A percentile compares a stretch with the other conserved stretches of the same genome.
Evolutionary conservation across 2,329 filamentous ascomycete species (phyloP).

Genomic region (Dichotomopilus funicola): DNA sequence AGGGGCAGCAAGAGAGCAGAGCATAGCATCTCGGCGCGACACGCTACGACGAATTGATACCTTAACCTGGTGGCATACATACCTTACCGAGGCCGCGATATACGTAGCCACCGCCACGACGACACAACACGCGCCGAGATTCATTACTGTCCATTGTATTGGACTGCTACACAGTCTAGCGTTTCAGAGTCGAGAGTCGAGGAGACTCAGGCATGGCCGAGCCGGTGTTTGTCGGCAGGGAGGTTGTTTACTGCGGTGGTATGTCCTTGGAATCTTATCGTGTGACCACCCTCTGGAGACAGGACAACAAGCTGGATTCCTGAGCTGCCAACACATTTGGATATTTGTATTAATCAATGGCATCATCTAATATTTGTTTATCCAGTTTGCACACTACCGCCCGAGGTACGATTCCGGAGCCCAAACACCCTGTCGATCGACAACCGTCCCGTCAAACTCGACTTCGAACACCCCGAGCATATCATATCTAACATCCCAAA

Average conservation of each 20-base stretch:
- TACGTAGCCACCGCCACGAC: conserved; percentile 7
- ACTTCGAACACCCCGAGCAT: too few species aligned
- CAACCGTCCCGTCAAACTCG: background rate
- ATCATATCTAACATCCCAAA: background rate
- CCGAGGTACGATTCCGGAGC: conserved; percentile 45
- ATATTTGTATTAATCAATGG: background rate
- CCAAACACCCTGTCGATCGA: background rate
- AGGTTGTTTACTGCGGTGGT: conserved; percentile 54
- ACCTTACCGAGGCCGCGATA: background rate
- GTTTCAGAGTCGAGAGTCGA: background rate
- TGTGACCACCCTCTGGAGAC: conserved; percentile 3
- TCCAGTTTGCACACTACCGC: conserved; percentile 57
- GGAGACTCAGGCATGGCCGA: conserved; percentile 44
- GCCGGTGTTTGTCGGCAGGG: conserved; percentile 45
- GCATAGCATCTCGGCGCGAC: conserved; percentile 9
- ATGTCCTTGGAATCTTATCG: conserved; percentile 27
- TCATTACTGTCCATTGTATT: background rate
- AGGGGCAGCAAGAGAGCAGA: conserved; percentile 7
- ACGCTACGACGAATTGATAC: background rate
- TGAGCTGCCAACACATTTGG: background rate
- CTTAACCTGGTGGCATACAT: too few species aligned
- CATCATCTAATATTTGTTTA: conserved; percentile 13
- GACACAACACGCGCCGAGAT: conserved; percentile 5
- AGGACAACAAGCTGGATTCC: background rate
- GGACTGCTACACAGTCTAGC: background rate